Base-by-base conservation (phyloP, 331 rosid genomes). In the Acacia concinna region DNA sequence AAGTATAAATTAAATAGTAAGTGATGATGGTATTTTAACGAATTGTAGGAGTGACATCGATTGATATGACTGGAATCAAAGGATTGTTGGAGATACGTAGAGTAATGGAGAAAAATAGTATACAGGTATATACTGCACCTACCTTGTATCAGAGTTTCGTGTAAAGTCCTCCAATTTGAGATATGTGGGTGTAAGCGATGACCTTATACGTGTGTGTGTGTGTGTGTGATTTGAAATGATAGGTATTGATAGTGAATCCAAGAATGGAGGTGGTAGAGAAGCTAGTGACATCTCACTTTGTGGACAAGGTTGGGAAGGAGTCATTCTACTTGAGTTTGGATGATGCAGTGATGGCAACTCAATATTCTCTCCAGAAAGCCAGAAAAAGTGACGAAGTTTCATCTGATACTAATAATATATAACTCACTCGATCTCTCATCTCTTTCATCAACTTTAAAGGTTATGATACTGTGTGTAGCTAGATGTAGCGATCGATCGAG, bases 211-310 rank as follows among this genome's bases (percentile, higher is more conserved):
- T 35, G 38, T 38, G 6, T 37, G 9, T 38, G 6, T 64, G 18
- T 64, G n/a, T n/a, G n/a, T n/a, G n/a, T n/a, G n/a, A n/a, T n/a
- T n/a, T n/a, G n/a, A n/a, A n/a, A 8, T 64, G 70, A 34, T 7
- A 88, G 91, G 44, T 77, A 78, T 68, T 28, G 8, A 18, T 88
- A 5, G 88, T 88, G 57, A 88, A 88, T 56, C 91, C 91, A 59
- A 86, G 91, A 30, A 0, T 79, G 40, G 86, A 77, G 75, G 89
- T 88, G 35, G 80, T 84, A 87, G 91, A 88, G 82, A 88, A 86
- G 85, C 71, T 88, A 59, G 15, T 88, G 25, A 17, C 25, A 68
- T 86, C 91, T 1, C 54, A 77, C 21, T 88, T 88, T 76, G 85
- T 88, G 14, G 88, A 84, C 51, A 80, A 76, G 46, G 10, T 86